Base-by-base conservation (phyloP, 169 alveolate species). In the Condylostoma magnum region DNA sequence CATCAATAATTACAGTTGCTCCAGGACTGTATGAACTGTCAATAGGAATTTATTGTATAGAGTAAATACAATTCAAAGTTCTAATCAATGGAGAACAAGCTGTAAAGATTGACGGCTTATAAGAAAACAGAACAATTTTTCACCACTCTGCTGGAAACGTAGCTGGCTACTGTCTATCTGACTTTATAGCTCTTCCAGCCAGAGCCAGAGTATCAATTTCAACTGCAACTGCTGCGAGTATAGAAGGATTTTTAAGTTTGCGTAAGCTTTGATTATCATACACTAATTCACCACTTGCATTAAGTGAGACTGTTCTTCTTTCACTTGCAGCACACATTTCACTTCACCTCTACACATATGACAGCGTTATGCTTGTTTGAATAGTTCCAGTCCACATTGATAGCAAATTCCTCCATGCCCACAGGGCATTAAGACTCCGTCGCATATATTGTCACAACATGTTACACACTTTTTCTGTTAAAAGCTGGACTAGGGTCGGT, bases 201-300 rank as follows among this genome's bases (percentile, higher is more conserved):
- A 86, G 91, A 70, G 92, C 96, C 0, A 77, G 90, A 76, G 66
- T 91, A 12, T 77, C 86, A 25, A 54, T 91, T 52, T 53, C 92
- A 10, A 87, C 68, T 65, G 66, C 76, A 46, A 94, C 94, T 28
- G 93, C 82, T 37, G 73, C 76, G 22, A 82, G 86, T 1, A 77
- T 84, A 25, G 91, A 87, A 54, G 96, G 94, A 27, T 91, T 91
- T 74, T 55, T 91, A 27, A 79, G 86, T 31, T 69, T 89, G 27
- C 77, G 86, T 46, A 89, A 85, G 68, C 67, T 89, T 38, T 89
- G 84, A 85, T 34, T n/a, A n/a, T n/a, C n/a, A n/a, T n/a, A n/a
- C n/a, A n/a, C n/a, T n/a, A n/a, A n/a, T n/a, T n/a, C n/a, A n/a
- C n/a, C n/a, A n/a, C n/a, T n/a, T n/a, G n/a, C n/a, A n/a, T n/a